Evolutionary conservation across 1,139 yeast species (phyloP), one percentile per base, ranked within the genome.

Genomic region (Diutina scorzettiae): DNA sequence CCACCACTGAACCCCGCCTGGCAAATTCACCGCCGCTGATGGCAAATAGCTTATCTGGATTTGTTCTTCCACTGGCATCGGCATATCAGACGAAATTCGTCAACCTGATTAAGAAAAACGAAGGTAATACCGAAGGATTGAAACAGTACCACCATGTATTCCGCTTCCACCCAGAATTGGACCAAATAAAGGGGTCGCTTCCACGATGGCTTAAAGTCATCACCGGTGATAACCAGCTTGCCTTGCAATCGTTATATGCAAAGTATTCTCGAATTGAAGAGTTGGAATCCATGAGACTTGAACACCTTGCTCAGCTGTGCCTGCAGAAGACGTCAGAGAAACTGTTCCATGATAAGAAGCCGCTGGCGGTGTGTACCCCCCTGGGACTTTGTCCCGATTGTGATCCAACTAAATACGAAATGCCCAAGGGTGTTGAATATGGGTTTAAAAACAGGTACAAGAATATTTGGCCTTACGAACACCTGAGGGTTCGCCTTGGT

Each of bases 381-480:
- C 57, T 57, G 43, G 60, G 67, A 2, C 60, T 67, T 40, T 70
- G 76, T 48, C 69, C 69, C 1, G 57, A 59, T 24, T 69, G 75
- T 53, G 71, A 68, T 46, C 53, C 54, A 2, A 67, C 63, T 40
- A 49, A 58, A 8, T 50, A 50, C 39, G 47, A 46, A 11, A 44
- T 50, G n/a, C 53, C 53, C 5, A 42, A 46, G 28, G 53, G 53
- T 4, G 47, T 50, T 9, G 53, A 50, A 37, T 43, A 43, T 25
- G 53, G 53, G 23, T 44, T 45, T 43, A 50, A 50, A 28, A 50
- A 50, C 42, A 43, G 53, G 28, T 50, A 50, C 46, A 47, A 48
- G 27, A 50, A 50, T 34, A 47, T 50, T 11, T 50, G 53, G 53
- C 53, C 53, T 3, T 50, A 50, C 40, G 53, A 50, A 39, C 53